These are phyloP conservation scores for Acanthamoeba lugdunensis DNA, from an alignment of 208 protist species.

Conservation along the genomic window DNA sequence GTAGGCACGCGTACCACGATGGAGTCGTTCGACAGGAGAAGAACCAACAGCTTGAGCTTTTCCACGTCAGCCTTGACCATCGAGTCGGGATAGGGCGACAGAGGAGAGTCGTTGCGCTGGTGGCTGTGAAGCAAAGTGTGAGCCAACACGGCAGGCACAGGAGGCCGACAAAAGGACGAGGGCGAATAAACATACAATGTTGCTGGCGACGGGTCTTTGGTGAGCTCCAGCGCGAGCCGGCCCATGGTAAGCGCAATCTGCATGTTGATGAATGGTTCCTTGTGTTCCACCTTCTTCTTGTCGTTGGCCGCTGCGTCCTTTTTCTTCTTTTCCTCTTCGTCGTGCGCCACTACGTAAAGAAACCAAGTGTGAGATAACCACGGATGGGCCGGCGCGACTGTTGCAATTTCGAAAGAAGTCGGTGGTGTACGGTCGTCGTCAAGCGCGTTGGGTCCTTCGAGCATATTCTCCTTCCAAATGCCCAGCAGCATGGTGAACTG, in stretches of 20 bases:
- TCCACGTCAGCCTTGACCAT: constrained; percentile 28
- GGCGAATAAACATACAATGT: neutral
- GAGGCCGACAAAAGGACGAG: neutral
- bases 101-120: neutral
- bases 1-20: neutral
- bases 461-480: constrained; percentile 71
- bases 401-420: neutral
- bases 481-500: constrained; percentile 66
- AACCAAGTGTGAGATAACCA: neutral
- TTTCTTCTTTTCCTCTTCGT: constrained; percentile 26
- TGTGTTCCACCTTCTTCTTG: constrained; percentile 1
- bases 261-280: constrained; percentile 42
- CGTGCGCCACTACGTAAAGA: neutral
- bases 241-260: constrained; percentile 45
- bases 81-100: constrained; percentile 32
- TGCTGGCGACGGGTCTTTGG: constrained; percentile 7
- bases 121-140: neutral
- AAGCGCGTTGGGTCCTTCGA: constrained; percentile 26
- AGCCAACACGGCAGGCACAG: neutral
- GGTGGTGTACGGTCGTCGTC: constrained; percentile 20
- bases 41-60: constrained; percentile 42
- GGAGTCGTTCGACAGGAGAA: constrained; percentile 49
- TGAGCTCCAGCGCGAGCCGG: constrained; percentile 61
- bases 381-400: neutral
- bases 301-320: neutral